Conservation (phyloP, 805 yeast genomes). For the Pichia manshurica region DNA sequence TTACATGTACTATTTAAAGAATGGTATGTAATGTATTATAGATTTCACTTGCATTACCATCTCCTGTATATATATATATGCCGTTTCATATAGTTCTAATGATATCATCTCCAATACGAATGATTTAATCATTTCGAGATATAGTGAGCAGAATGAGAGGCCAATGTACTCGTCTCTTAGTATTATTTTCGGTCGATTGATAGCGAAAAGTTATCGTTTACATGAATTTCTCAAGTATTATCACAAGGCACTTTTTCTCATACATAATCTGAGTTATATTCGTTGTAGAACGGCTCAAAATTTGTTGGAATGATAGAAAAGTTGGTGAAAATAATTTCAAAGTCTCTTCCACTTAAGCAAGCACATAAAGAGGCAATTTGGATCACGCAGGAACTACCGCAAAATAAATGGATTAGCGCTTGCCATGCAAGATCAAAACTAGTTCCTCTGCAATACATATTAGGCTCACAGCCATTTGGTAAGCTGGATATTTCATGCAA, state of each 20-base stretch:
- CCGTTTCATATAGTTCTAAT: too few species aligned
- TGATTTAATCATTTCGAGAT: too few species aligned
- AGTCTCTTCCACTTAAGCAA: slow-evolving; percentile 20
- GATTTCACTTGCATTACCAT: neutral
- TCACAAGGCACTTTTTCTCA: too few species aligned
- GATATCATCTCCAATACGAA: too few species aligned
- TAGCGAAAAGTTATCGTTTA: too few species aligned
- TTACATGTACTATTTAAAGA: slow-evolving; percentile 85
- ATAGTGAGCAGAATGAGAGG: too few species aligned
- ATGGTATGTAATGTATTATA: slow-evolving; percentile 37
- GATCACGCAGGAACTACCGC: slow-evolving; percentile 55
- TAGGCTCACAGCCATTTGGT: slow-evolving; percentile 88
- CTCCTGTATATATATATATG: slow-evolving; percentile 2
- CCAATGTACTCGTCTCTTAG: too few species aligned
- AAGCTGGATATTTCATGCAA: slow-evolving; percentile 52
- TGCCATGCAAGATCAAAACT: slow-evolving; percentile 44
- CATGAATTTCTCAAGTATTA: too few species aligned
- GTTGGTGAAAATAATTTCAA: slow-evolving; percentile 4
- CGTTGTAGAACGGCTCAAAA: too few species aligned
- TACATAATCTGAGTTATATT: too few species aligned
- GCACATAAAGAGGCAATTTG: slow-evolving; percentile 60
- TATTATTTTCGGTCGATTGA: too few species aligned
- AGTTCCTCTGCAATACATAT: slow-evolving; percentile 77
- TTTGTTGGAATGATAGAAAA: neutral
- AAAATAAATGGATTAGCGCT: slow-evolving; percentile 44